Base-by-base conservation (phyloP, 1,284 basidiomycete genomes). In the Ustilago vetiveriae region DNA sequence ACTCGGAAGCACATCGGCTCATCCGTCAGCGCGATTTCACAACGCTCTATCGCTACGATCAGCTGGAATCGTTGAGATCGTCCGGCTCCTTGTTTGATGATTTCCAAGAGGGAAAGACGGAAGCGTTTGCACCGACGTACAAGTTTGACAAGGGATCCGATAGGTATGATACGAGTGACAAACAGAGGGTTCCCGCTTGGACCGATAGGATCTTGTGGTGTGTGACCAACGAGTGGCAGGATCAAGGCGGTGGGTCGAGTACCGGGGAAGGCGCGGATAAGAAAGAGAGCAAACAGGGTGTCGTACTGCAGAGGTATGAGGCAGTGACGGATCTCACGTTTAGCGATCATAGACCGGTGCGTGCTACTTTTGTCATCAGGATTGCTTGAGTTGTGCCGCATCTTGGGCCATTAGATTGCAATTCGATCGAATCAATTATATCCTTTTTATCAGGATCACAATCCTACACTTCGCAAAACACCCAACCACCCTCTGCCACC, bases 121-220 rank as follows among this genome's bases (percentile, higher is more conserved):
- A 89, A 3, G 80, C 89, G 3, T 99, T 99, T 84, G 85, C 87
- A 13, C 93, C 94, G 1, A 96, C 93, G 8, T 94, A 94, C 83
- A 88, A 90, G 65, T 94, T 92, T 79, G 91, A 94, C 78, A 83
- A 84, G 39, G 84, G 84, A 0, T 84, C 92, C 8, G 90, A 96
- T 72, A 85, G 85, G 42, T 99, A 98, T 81, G 96, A 99, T 82
- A 90, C 92, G 3, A 92, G 92, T 71, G 96, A 98, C 82, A 99
- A 98, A 84, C 87, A 90, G 85, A 87, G 96, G 8, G 90, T 96
- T 79, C 96, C 96, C 1, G 92, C 95, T 14, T 98, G 95, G 94
- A 98, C 78, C 8, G 80, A 81, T 52, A 59, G 80, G n/a, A 88
- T 99, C 6, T 81, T 99, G 51, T 96, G 64, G 64, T 37, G 27